Evolutionary conservation across 1,284 basidiomycete genomes (phyloP).

Genomic region (Malassezia sp.): DNA sequence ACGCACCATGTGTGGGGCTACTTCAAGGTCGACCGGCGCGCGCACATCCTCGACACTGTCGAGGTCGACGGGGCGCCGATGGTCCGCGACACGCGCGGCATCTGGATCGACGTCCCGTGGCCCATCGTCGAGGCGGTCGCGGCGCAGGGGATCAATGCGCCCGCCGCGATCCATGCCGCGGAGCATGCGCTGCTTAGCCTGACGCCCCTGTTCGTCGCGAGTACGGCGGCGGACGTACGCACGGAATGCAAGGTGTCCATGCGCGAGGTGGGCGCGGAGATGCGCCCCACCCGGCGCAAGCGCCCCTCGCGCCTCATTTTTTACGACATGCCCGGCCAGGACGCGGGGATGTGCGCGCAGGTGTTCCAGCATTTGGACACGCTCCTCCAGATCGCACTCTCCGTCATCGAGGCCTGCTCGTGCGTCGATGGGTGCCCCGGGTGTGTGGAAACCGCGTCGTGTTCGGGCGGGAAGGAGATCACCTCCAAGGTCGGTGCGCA

Average conservation of each 20-base stretch:
- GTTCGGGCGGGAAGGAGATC: conserved; percentile 31
- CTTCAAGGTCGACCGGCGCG: conserved; percentile 42
- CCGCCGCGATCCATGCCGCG: conserved; percentile 72
- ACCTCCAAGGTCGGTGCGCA: conserved; percentile 40
- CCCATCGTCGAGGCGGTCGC: conserved; percentile 53
- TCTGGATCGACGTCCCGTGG: conserved; percentile 74
- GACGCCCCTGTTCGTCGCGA: conserved; percentile 57
- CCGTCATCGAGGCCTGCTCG: conserved; percentile 57
- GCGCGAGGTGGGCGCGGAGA: conserved; percentile 58
- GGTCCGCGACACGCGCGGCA: conserved; percentile 62
- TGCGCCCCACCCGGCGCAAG: conserved; percentile 56
- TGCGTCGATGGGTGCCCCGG: conserved; percentile 63
- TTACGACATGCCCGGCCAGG: conserved; percentile 63
- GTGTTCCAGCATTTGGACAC: conserved; percentile 69
- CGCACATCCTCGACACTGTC: conserved; percentile 63
- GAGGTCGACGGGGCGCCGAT: conserved; percentile 69
- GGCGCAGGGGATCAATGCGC: conserved; percentile 55
- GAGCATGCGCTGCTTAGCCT: conserved; percentile 69
- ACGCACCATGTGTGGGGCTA: conserved; percentile 61
- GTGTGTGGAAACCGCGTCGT: conserved; percentile 53
- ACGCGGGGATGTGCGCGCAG: conserved; percentile 62
- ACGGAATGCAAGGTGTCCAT: conserved; percentile 71
- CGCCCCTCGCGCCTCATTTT: conserved; percentile 74
- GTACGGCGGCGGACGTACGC: conserved; percentile 56
- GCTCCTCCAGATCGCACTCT: conserved; percentile 57